These are phyloP conservation scores for Cytospora mali DNA, from an alignment of 2,329 filamentous ascomycete genomes.

Conservation along the genomic window DNA sequence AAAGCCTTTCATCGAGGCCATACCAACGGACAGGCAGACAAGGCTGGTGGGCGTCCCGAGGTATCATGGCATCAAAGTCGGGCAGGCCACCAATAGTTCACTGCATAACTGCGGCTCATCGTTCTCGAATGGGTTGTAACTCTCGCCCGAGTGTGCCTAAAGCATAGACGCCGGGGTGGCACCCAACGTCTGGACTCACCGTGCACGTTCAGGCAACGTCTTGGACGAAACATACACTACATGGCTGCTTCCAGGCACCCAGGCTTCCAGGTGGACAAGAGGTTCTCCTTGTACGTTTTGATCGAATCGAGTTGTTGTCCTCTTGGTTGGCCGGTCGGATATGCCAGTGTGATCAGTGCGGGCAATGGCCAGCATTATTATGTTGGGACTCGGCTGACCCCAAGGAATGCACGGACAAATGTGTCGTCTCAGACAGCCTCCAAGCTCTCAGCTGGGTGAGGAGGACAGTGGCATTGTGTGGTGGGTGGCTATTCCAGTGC, in stretches of 20 bases:
- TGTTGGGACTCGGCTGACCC: slow-evolving; percentile 1
- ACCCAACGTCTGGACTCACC: slow-evolving; percentile 16
- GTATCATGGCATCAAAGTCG: slow-evolving; percentile 10
- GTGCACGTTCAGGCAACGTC: slow-evolving; percentile 11
- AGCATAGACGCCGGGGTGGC: slow-evolving; percentile 6
- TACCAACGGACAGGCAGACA: slow-evolving; percentile 4
- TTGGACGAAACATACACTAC: neutral
- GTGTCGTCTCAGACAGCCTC: neutral
- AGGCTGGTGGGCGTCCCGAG: slow-evolving; percentile 4
- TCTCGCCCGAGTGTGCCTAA: slow-evolving; percentile 13
- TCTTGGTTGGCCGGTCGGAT: neutral
- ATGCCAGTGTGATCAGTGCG: neutral
- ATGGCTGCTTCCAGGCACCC: slow-evolving; percentile 3
- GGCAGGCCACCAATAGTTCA: slow-evolving; percentile 11
- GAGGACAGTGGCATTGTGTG: neutral
- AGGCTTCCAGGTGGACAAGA: slow-evolving; percentile 8
- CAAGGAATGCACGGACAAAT: slow-evolving; percentile 5
- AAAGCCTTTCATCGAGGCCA: slow-evolving; percentile 13
- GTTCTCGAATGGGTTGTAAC: slow-evolving; percentile 8
- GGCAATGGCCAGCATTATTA: slow-evolving; percentile 20
- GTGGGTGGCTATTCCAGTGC: slow-evolving; percentile 7
- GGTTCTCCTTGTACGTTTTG: slow-evolving; percentile 10
- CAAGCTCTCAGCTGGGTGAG: neutral
- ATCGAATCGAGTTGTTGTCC: neutral
- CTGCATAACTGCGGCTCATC: slow-evolving; percentile 1